Evolutionary conservation across 805 yeast genomes (phyloP).

Genomic region (Blastobotrys peoriensis): DNA sequence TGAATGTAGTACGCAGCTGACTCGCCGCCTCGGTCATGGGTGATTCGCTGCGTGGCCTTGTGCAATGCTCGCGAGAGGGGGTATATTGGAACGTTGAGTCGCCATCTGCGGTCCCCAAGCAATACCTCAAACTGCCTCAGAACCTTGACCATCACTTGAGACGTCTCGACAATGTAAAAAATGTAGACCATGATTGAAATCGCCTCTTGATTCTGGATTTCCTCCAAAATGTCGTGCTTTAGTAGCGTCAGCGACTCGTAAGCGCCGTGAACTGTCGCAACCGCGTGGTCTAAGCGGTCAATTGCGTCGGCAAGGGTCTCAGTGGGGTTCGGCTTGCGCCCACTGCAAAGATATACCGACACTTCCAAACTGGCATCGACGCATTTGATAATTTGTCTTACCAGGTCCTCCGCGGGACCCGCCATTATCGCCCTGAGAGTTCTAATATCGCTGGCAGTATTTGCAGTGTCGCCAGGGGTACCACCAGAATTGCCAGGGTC

Average conservation of each 20-base stretch:
- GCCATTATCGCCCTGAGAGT: conserved; percentile 5
- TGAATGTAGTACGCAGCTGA: conserved; percentile 39
- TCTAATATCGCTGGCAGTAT: not conserved
- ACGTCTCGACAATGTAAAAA: conserved; percentile 38
- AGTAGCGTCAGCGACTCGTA: conserved; percentile 1
- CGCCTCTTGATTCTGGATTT: conserved; percentile 27
- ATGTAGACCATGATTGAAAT: conserved; percentile 37
- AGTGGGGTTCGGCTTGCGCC: not conserved
- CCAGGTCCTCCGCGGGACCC: conserved; percentile 5
- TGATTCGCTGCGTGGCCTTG: conserved; percentile 38
- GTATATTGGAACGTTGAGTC: conserved; percentile 34
- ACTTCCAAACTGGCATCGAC: not conserved
- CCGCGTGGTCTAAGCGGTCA: not conserved
- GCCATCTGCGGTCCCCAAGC: conserved; percentile 29
- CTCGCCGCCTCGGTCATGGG: conserved; percentile 43
- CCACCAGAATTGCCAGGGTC: not conserved
- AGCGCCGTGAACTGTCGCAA: not conserved
- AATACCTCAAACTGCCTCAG: not conserved
- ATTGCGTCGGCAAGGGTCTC: not conserved
- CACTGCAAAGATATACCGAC: not conserved
- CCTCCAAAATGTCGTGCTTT: conserved; percentile 15
- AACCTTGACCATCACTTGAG: conserved; percentile 29
- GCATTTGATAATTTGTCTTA: not conserved
- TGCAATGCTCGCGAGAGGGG: conserved; percentile 37
- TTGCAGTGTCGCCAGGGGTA: not conserved